A percentile compares a stretch with the other conserved stretches of the same genome.
Evolutionary conservation across 1,139 yeast species (phyloP).

Genomic region (Taphrina confusa): DNA sequence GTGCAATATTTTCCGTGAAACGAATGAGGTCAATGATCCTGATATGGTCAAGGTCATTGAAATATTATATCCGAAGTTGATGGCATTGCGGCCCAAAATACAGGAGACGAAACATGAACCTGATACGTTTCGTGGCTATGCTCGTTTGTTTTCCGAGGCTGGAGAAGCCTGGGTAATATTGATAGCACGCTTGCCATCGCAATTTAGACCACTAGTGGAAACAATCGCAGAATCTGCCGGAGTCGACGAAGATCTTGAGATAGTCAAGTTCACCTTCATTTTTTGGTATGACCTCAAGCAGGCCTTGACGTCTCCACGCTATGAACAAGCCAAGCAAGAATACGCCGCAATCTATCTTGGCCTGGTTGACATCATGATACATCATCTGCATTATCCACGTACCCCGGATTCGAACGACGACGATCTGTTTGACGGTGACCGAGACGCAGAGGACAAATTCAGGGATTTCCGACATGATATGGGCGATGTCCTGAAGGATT

Average conservation of each 20-base stretch:
- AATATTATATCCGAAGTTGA: slow-evolving; percentile 67
- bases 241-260: slow-evolving; percentile 77
- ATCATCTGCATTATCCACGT: slow-evolving; percentile 74
- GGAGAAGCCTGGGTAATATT: slow-evolving; percentile 95
- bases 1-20: slow-evolving; percentile 74
- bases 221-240: slow-evolving; percentile 61
- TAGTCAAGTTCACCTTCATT: slow-evolving; percentile 84
- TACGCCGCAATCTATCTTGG: slow-evolving; percentile 64
- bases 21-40: slow-evolving; percentile 62
- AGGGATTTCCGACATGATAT: slow-evolving; percentile 91
- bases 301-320: slow-evolving; percentile 63
- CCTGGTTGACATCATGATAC: slow-evolving; percentile 66
- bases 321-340: slow-evolving; percentile 59
- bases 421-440: slow-evolving; percentile 58
- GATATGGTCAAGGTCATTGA: slow-evolving; percentile 61
- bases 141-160: slow-evolving; percentile 83
- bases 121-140: slow-evolving; percentile 69
- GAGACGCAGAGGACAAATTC: slow-evolving; percentile 88
- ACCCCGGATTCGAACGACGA: slow-evolving; percentile 42
- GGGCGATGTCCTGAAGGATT: slow-evolving; percentile 94
- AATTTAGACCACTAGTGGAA: slow-evolving; percentile 74
- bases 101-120: slow-evolving; percentile 58
- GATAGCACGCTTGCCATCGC: slow-evolving; percentile 70
- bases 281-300: slow-evolving; percentile 88
- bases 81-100: slow-evolving; percentile 60